Base-by-base conservation (phyloP, 148 eudicot genomes). In the Fallopia convolvulus region DNA sequence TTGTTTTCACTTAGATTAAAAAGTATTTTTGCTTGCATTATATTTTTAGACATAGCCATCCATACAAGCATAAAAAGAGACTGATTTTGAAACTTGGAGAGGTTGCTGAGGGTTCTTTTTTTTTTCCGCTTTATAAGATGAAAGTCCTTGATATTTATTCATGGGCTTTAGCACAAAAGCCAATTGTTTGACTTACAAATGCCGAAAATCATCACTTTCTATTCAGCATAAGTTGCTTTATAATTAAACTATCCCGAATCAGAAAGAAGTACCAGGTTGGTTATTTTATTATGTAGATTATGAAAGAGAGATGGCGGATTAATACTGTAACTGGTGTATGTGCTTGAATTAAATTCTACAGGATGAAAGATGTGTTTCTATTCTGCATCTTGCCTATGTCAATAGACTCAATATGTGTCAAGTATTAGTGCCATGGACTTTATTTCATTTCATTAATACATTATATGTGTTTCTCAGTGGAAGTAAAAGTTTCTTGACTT, bases 1-100 rank as follows among this genome's bases (percentile, higher is more conserved):
- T 82, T 88, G 78, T 82, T 70, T 41, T 72, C 74, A 1, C 47
- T 76, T 65, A 30, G 6, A 9, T 26, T 11, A 30, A 26, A 30
- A 12, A 32, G 30, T 63, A 30, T 13, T 5, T 0, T 11, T 2
- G n/a, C 70, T 14, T 65, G 17, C 17, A 65, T 30, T 65, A 3
- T 15, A 30, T 13, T 65, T 30, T 32, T n/a, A 58, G 65, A 20
- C 7, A 9, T 21, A 9, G 65, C 32, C 30, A 20, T 20, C 65
- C 32, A 21, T 23, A 58, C 65, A 58, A 23, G 65, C 65, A 58
- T 58, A n/a, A 18, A 65, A 30, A 26, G 70, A 30, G 18, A 30
- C 18, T 65, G 40, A 13, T 20, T 58, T 65, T 58, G 65, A 58
- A 58, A 58, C 30, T 58, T 30, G 18, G 70, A 30, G 40, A 65